A percentile compares a stretch with the other conserved stretches of the same genome.
phyloP scores from a whole-genome alignment of 257 asterid genomes.

The Jasminum sambac region DNA sequence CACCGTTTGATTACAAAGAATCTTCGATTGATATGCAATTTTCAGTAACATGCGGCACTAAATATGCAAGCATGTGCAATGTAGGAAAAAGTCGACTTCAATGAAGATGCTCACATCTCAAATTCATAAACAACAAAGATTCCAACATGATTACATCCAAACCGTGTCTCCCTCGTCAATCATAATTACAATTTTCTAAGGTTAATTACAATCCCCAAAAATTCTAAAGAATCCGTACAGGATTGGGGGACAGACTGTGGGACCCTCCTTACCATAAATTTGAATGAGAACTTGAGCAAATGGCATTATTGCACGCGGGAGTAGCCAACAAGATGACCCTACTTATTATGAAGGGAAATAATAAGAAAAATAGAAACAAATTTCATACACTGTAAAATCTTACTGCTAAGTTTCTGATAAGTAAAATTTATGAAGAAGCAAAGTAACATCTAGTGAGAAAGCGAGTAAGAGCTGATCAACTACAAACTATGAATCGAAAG shows the following conservation, averaged over 20 bases:
- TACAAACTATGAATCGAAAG: neutral
- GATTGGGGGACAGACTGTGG: conserved; percentile 26
- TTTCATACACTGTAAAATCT: neutral
- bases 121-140: conserved; percentile 46
- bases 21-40: conserved; percentile 1
- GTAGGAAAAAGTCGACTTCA: conserved; percentile 37
- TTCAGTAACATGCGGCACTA: conserved; percentile 6
- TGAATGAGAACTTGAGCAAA: conserved; percentile 25
- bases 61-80: conserved; percentile 44
- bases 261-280: conserved; percentile 16
- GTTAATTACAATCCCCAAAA: conserved; percentile 52
- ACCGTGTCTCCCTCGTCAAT: conserved; percentile 30
- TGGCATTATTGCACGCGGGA: conserved; percentile 64
- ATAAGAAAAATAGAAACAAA: neutral
- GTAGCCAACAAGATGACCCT: conserved; percentile 43
- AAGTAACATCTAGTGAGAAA: too few species aligned
- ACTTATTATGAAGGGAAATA: conserved; percentile 12
- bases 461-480: neutral
- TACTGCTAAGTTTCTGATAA: neutral
- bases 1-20: neutral
- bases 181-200: neutral
- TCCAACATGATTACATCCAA: conserved; percentile 36
- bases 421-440: neutral
- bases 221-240: conserved; percentile 50
- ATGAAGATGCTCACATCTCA: conserved; percentile 31